Base-by-base conservation (phyloP, 768 basidiomycete genomes). In the Boletus reticuloceps region DNA sequence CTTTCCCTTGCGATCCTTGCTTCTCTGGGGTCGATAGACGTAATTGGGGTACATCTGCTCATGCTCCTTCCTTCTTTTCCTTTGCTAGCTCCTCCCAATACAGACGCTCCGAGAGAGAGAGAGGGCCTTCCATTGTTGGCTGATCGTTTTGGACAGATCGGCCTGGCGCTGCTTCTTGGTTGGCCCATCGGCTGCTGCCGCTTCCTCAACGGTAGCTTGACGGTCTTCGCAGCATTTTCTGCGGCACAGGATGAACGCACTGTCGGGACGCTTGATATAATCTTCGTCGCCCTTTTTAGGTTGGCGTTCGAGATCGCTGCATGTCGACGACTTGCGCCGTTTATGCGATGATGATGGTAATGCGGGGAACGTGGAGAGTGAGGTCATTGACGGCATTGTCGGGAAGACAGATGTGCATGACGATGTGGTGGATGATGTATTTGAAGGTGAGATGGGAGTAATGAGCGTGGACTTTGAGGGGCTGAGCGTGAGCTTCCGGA, bases 201-300 rank as follows among this genome's bases (percentile, higher is more conserved):
- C 78, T 50, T 82, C 82, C 47, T 81, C 82, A 49, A 74, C 75
- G 43, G 79, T 79, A 14, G 75, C 73, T 69, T 86, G 83, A 34
- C 83, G 81, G 48, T 88, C 85, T 71, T 87, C 84, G 71, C 85
- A 88, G 72, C 85, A 88, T 64, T 86, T 84, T 62, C 88, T 81
- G 51, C 89, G 82, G 80, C 90, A 91, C 52, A 91, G 79, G 68
- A 91, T 91, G 77, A 90, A 91, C 10, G 88, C 89, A 64, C 91
- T 90, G 73, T 89, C 86, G 2, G 88, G 89, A 41, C 88, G 83
- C 71, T 20, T 20, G 20, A 20, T 83, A 66, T 91, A 91, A 70
- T 88, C 87, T 47, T 87, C 86, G 71, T 90, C 88, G 62, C 89
- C 88, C 75, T 85, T 78, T 69, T 75, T 77, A 11, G 78, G 72